Evolutionary conservation across 2,329 filamentous ascomycete genomes (phyloP), one percentile per base, ranked within the genome.

Genomic region (Cladorrhinum sp.): DNA sequence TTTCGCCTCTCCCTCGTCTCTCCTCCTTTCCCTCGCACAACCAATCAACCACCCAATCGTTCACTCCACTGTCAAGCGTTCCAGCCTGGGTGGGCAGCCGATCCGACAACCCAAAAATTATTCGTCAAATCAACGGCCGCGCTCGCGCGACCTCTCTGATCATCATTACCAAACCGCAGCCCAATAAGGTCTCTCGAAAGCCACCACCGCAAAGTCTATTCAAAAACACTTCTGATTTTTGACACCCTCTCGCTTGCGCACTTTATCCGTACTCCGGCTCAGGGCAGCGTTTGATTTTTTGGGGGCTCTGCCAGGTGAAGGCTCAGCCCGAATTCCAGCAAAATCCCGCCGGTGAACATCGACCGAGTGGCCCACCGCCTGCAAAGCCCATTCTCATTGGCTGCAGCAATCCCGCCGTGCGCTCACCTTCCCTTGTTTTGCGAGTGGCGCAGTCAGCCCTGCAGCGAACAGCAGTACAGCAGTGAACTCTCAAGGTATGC

Each of bases 11-110:
- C 76, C 70, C 69, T 72, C 72, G 69, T 70, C 71, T 70, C 70
- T 72, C 68, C 74, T 75, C 74, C 71, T 72, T 76, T 73, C 72
- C 71, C 73, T 75, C 72, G 70, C 74, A 78, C 75, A 76, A 76
- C 79, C 79, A 81, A 81, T 81, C 79, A 79, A 70, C 69, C 72
- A 69, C 69, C 68, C 69, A 71, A 66, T 69, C 70, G 67, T 66
- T 70, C 72, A 60, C 71, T 74, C 77, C 77, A 77, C 75, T 69
- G 68, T 56, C 57, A 25, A 62, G 60, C 60, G 58, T 56, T 60
- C 62, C 57, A 65, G 50, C 65, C 61, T 66, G 64, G 58, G 50
- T 48, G 57, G 54, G 49, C 61, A 63, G 59, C 64, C 60, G 56
- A 58, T 54, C 62, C 57, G 61, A 59, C 50, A 55, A 58, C 48